Evolutionary conservation across 2,329 filamentous ascomycete species (phyloP), one percentile per base, ranked within the genome.

Genomic region (Pleurostoma richardsiae): DNA sequence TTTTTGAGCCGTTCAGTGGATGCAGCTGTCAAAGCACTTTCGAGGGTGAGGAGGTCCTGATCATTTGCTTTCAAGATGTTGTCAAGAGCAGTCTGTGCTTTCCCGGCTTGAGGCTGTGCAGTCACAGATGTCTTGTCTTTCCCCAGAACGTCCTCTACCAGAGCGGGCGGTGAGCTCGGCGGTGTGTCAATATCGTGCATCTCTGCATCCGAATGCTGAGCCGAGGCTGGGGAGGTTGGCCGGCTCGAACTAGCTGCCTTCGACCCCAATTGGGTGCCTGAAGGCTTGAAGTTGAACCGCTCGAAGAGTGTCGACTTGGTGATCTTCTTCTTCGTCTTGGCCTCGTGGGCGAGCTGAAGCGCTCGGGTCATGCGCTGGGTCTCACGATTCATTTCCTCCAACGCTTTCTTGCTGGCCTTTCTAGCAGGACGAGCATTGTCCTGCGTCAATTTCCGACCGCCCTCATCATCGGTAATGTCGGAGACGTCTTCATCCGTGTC

Each of bases 301-400:
- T 89, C 85, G 59, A 97, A 87, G 2, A 99, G 74, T 49, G 87
- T 87, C 36, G 83, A 81, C 56, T 91, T 94, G 5, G 85, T 83
- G 53, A 96, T 87, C 69, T 90, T 95, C 74, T 94, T 97, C 66
- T 87, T 91, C 2, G 90, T 95, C 68, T 85, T 89, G 28, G 89
- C 87, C 61, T 96, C 85, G 64, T 97, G 91, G 1, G 88, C 82
- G 42, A 99, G 77, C 65, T 97, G 92, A 80, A 96, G 88, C 60
- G 87, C 95, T 54, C 94, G 80, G 55, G 82, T 85, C 70, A 99
- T 81, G 30, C 94, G 83, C 69, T 99, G 94, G 1, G 92, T 96
- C 67, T 99, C 94, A 48, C 90, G 82, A 57, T 87, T 86, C 86
- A 99, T 96, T 56, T 97, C 92, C 61, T 96, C 89, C 39, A 96